Base-by-base conservation (phyloP, 768 basidiomycete genomes). In the Phylloporus sp. region DNA sequence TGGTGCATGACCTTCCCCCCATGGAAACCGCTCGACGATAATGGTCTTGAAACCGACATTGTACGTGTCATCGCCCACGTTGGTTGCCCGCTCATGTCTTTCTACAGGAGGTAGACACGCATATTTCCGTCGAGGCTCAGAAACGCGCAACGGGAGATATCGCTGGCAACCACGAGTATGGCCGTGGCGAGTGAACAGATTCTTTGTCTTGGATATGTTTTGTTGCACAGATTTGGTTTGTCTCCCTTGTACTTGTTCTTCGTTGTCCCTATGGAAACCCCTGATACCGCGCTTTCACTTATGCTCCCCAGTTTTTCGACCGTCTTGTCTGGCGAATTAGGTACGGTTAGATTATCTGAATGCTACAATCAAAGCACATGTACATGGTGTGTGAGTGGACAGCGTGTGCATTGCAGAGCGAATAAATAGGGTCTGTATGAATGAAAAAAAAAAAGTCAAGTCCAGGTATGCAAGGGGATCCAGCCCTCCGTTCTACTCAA, bases 401-500 rank as follows among this genome's bases (percentile, higher is more conserved):
- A 27, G 28, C 8, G n/a, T 26, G 41, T 42, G 41, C 41, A 13
- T 42, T 42, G 41, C n/a, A 42, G 41, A 41, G 41, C 23, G 41
- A 42, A 42, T 42, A 42, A 42, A 42, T 42, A 42, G 26, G 2
- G 7, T 16, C 40, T 26, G 40, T 26, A 41, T 15, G 24, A 20
- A n/a, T 18, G 35, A 38, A 10, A 23, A 16, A 16, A 41, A 26
- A 11, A 39, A 39, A 29, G 12, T 39, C 39, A 6, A 18, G 36
- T 38, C 36, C 36, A 22, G 5, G 32, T 34, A 1, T 16, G 32
- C 16, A 4, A 15, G 13, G 4, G 32, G 32, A 16, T 16, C 22
- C 39, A 13, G 22, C 39, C 12, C 23, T 6, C 2, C 20, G 20
- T 11, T 10, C 28, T 70, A 68, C 46, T 68, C 67, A 47, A 88